Base-by-base conservation (phyloP, 2,329 filamentous ascomycete genomes). In the Claviceps sp. region DNA sequence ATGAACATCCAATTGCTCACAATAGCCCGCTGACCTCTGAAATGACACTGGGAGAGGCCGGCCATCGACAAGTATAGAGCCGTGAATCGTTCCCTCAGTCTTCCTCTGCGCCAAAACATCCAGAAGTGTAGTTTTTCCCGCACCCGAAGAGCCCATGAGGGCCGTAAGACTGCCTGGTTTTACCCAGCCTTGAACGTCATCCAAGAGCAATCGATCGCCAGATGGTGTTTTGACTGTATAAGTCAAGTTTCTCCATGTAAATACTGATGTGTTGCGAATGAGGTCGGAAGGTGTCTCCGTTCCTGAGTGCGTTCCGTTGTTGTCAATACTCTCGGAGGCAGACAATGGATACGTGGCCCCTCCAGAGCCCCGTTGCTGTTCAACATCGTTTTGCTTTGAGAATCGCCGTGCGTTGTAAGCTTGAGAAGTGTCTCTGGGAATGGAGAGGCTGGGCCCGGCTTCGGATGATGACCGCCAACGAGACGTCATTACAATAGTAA, bases 111-210 rank as follows among this genome's bases (percentile, higher is more conserved):
- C 88, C 36, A 95, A 75, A 2, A 88, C 85, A 64, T 94, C 88
- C 6, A 94, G 72, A 2, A 95, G 75, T 0, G 88, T 93, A 0
- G 88, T 94, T 67, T 94, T 94, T 49, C 88, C 88, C 16, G 88
- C 88, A 57, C 86, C 87, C 11, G 83, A 86, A 2, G 85, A 80
- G 59, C 86, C 83, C 86, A 90, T 87, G n/a, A 91, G 71, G 4
- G 85, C 86, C 2, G 83, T 87, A 20, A 89, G 67, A 56, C 82
- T 88, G 45, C 86, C 86, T 1, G 87, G 86, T 65, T 88, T 87
- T 51, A 90, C 85, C 80, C 85, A 94, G 2, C 88, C 88, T 57
- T 89, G 80, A 1, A 94, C 85, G 52, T 91, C 77, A 56, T 93
- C 82, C 7, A 95, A 71, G 53, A 95, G 80, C 13, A 78, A 71